Percentiles rank a stretch among this genome's conserved stretches.
Evolutionary conservation across 1,284 basidiomycete genomes (phyloP).

Genomic region (Pyrrhoderma lamaoense): DNA sequence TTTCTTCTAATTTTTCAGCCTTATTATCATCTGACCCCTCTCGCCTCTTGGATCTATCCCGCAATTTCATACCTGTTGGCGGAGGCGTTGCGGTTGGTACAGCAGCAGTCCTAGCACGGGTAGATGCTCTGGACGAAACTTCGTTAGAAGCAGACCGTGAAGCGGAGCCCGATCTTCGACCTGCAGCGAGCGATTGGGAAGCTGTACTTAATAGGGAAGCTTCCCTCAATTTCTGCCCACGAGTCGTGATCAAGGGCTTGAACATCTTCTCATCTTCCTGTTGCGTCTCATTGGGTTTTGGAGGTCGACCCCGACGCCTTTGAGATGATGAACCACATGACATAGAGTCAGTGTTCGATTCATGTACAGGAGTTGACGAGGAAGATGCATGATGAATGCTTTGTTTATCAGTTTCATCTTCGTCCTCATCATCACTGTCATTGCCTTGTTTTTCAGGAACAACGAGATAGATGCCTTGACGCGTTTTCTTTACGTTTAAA

Average conservation of each 20-base stretch:
- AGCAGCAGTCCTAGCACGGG: too few relatives aligned
- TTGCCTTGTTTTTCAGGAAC: slow-evolving; percentile 48
- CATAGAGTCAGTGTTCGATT: slow-evolving; percentile 37
- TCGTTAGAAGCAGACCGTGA: too few relatives aligned
- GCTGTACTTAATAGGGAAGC: slow-evolving; percentile 8
- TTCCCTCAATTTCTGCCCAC: slow-evolving; percentile 45
- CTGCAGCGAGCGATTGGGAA: too few relatives aligned
- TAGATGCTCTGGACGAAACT: too few relatives aligned
- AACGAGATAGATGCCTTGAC: slow-evolving; percentile 68
- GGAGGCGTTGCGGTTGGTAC: not conserved
- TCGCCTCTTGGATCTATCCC: slow-evolving; percentile 11
- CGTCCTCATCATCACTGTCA: slow-evolving; percentile 43
- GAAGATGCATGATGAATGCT: slow-evolving; percentile 19
- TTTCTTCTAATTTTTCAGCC: too few relatives aligned
- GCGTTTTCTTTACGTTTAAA: slow-evolving; percentile 66
- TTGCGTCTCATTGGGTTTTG: slow-evolving; percentile 22
- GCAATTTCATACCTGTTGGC: slow-evolving; percentile 3
- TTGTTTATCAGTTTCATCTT: slow-evolving; percentile 34
- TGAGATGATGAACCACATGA: not conserved
- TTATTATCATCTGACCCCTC: not conserved
- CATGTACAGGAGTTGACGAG: slow-evolving; percentile 14
- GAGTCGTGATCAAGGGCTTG: slow-evolving; percentile 40
- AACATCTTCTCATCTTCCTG: not conserved
- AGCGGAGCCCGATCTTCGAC: too few relatives aligned
- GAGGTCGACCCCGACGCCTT: slow-evolving; percentile 5